Conservation (phyloP, 1,284 basidiomycete genomes). For the Fereydounia khargensis region DNA sequence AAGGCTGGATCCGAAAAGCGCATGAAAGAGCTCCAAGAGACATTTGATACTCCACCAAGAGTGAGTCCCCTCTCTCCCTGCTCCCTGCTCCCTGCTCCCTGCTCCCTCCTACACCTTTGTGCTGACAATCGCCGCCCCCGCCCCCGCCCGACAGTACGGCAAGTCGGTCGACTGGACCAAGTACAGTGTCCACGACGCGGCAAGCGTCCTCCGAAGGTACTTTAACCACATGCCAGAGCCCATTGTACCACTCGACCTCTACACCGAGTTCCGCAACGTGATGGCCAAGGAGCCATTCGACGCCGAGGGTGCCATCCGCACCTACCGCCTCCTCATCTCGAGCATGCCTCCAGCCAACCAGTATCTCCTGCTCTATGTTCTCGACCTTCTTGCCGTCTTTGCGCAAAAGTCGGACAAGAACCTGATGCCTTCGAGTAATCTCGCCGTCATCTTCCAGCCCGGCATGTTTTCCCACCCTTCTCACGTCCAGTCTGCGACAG, state of each 20-base stretch:
- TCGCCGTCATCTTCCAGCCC: conserved; percentile 57
- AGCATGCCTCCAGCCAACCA: conserved; percentile 83
- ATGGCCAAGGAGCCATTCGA: conserved; percentile 58
- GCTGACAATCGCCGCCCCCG: background rate
- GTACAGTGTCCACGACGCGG: conserved; percentile 92
- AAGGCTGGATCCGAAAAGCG: conserved; percentile 74
- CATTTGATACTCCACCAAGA: conserved; percentile 82
- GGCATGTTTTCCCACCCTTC: conserved; percentile 73
- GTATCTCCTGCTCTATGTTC: conserved; percentile 89
- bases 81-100: background rate
- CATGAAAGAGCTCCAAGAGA: conserved; percentile 88
- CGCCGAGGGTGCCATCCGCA: conserved; percentile 36
- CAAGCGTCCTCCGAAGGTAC: conserved; percentile 90
- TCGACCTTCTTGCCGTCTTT: conserved; percentile 93
- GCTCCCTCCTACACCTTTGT: background rate
- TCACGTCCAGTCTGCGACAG: conserved; percentile 63
- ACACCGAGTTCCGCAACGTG: conserved; percentile 80
- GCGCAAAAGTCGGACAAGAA: conserved; percentile 86
- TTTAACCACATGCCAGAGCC: conserved; percentile 95
- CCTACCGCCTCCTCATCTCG: conserved; percentile 79
- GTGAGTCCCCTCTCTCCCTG: conserved; percentile 62
- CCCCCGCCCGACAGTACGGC: conserved; percentile 70
- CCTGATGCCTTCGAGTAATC: conserved; percentile 83
- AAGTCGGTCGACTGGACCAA: conserved; percentile 87
- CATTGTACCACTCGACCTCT: conserved; percentile 82